Conservation (phyloP, 345 rosid genomes). For the Lepidium aucheri region DNA sequence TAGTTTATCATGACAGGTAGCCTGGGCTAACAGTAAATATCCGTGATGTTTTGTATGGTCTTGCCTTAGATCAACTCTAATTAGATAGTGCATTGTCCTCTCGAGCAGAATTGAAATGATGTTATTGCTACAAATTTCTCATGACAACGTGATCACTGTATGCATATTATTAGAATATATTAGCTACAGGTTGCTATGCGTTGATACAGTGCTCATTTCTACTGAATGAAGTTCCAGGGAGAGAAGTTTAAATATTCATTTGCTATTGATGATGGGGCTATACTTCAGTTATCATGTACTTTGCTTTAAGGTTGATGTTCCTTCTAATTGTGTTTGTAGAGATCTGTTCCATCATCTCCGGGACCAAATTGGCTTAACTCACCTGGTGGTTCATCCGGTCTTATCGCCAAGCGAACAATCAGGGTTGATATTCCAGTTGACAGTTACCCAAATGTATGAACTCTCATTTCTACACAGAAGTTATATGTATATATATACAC, state of each 20-base stretch:
- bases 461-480: neutral
- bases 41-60: neutral
- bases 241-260: neutral
- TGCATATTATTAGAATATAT: slow-evolving; percentile 6
- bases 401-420: slow-evolving; percentile 74
- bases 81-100: neutral
- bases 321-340: slow-evolving; percentile 46
- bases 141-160: neutral
- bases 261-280: neutral
- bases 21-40: slow-evolving; percentile 30
- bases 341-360: slow-evolving; percentile 50
- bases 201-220: neutral
- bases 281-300: neutral
- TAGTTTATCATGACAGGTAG: slow-evolving; percentile 37
- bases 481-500: neutral
- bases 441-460: slow-evolving; percentile 65
- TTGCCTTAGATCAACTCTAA: slow-evolving; percentile 12
- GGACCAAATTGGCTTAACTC: slow-evolving; percentile 74
- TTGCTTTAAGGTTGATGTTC: neutral
- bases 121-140: neutral
- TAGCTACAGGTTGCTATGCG: slow-evolving; percentile 11
- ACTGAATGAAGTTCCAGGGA: neutral
- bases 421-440: slow-evolving; percentile 97
- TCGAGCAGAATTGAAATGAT: neutral
- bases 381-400: slow-evolving; percentile 74